Conservation (phyloP, 2,329 filamentous ascomycete species). For the Epichloe festucae region DNA sequence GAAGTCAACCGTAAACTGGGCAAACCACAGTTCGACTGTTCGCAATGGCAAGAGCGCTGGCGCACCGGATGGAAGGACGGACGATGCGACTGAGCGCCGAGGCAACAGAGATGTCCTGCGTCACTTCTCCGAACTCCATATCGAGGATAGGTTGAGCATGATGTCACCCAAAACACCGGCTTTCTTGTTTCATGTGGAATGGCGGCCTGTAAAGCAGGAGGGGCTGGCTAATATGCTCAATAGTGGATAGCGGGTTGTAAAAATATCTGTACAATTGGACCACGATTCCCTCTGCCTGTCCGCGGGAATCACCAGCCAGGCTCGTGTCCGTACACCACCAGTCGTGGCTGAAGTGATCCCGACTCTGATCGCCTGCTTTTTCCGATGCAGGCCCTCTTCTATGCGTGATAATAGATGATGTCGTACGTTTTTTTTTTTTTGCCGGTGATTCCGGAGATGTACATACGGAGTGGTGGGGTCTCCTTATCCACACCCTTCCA, state of each 20-base stretch:
- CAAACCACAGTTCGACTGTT: slow-evolving; percentile 83
- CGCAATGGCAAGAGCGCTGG: slow-evolving; percentile 88
- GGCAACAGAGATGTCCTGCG: not conserved
- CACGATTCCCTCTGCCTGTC: not conserved
- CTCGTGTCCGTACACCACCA: not conserved
- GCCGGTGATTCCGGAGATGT: too few relatives aligned
- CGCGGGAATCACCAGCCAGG: not conserved
- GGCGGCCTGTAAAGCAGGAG: not conserved
- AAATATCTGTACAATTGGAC: not conserved
- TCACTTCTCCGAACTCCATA: too few relatives aligned
- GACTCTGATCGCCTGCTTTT: not conserved
- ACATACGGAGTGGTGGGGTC: not conserved
- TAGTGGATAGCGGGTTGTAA: not conserved
- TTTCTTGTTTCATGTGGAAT: not conserved
- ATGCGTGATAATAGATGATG: not conserved
- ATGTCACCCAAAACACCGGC: not conserved
- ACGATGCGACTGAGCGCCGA: slow-evolving; percentile 36
- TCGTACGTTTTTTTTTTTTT: not conserved
- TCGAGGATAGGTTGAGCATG: too few relatives aligned
- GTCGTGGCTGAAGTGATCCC: not conserved
- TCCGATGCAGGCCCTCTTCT: not conserved
- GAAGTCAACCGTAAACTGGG: slow-evolving; percentile 82
- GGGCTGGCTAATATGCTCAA: not conserved
- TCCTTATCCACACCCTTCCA: not conserved
- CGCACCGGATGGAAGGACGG: slow-evolving; percentile 72